Percentiles rank a stretch among this genome's conserved stretches.
phyloP scores from a whole-genome alignment of 2,329 filamentous ascomycete species.

The Fusarium mexicanum region DNA sequence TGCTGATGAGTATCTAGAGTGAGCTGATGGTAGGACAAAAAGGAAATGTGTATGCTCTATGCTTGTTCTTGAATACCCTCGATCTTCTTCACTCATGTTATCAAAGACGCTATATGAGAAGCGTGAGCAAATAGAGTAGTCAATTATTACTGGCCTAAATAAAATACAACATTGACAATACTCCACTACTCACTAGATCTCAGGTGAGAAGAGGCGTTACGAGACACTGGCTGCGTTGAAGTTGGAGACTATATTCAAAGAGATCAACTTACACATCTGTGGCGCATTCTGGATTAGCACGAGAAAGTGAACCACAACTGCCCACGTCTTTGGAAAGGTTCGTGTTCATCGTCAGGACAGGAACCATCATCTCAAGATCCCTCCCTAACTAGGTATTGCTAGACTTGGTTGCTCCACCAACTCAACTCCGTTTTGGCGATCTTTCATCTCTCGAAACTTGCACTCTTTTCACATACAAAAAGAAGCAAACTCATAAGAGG shows the following conservation, averaged over 20 bases:
- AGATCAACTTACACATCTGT: background rate
- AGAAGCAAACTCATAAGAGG: background rate
- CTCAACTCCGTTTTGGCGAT: constrained; percentile 7
- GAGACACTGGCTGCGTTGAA: background rate
- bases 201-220: background rate
- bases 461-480: background rate
- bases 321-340: background rate
- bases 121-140: background rate
- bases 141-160: background rate
- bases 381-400: background rate
- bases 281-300: background rate
- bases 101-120: background rate
- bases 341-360: background rate
- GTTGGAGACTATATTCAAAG: background rate
- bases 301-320: no score
- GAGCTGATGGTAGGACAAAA: background rate
- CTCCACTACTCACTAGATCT: background rate
- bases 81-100: background rate
- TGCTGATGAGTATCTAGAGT: background rate
- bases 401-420: constrained; percentile 34
- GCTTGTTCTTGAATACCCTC: background rate
- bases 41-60: background rate
- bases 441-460: background rate
- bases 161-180: background rate
- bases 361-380: background rate